phyloP scores from a whole-genome alignment of 2,329 filamentous ascomycete species.

The Zymoseptoria ardabiliae region DNA sequence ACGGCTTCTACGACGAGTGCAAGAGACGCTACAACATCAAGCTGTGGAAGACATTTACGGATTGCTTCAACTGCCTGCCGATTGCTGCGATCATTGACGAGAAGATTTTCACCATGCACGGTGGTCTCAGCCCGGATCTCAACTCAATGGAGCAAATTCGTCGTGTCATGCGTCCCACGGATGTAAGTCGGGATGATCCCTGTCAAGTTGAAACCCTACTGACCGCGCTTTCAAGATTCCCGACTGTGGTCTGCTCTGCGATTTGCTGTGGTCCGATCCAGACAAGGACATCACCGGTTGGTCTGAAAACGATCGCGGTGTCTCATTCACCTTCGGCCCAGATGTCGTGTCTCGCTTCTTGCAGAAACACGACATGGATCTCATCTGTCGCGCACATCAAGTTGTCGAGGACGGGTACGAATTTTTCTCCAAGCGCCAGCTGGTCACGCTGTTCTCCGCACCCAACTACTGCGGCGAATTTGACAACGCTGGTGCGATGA shows the following conservation, averaged over 20 bases:
- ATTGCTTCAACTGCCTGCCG: constrained; percentile 98
- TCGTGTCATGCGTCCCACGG: constrained; percentile 95
- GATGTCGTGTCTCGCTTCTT: constrained; percentile 96
- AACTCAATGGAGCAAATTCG: constrained; percentile 99
- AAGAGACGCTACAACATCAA: constrained; percentile 99
- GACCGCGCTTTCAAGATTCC: constrained; percentile 61
- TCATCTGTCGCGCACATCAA: constrained; percentile 97
- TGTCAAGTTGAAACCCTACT: constrained; percentile 1
- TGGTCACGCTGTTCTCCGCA: constrained; percentile 95
- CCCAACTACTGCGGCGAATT: constrained; percentile 99
- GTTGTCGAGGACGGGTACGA: constrained; percentile 99
- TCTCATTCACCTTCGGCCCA: constrained; percentile 96
- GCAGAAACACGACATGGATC: constrained; percentile 98
- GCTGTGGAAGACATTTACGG: constrained; percentile 98
- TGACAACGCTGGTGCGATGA: constrained; percentile 98
- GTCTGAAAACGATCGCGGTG: constrained; percentile 98
- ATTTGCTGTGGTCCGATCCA: constrained; percentile 96
- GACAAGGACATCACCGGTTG: constrained; percentile 99
- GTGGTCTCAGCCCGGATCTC: constrained; percentile 89
- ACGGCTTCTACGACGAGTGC: constrained; percentile 99
- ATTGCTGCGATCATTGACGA: constrained; percentile 98
- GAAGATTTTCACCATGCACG: constrained; percentile 99
- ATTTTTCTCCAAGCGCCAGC: constrained; percentile 97
- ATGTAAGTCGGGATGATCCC: constrained; percentile 59
- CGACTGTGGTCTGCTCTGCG: constrained; percentile 93